Conservation (phyloP, 768 basidiomycete genomes). For the Lactifluus piperatus region DNA sequence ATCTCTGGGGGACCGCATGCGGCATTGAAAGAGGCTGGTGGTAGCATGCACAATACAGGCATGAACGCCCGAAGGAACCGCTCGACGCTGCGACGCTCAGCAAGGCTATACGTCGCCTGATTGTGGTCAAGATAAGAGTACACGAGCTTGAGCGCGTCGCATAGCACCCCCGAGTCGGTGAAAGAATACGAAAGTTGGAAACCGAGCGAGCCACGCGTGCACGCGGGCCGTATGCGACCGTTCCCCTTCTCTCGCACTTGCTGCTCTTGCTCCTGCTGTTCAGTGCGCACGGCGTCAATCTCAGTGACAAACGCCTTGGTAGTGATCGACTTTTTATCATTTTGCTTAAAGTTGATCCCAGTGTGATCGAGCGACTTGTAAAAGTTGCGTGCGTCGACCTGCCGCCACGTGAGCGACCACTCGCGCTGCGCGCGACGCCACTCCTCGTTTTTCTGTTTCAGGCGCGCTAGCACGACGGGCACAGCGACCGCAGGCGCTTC, state of each 20-base stretch:
- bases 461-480: slow-evolving; percentile 79
- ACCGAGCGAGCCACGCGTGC: slow-evolving; percentile 40
- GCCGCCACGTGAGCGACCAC: slow-evolving; percentile 95
- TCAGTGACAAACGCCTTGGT: slow-evolving; percentile 75
- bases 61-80: slow-evolving; percentile 78
- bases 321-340: slow-evolving; percentile 90
- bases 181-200: slow-evolving; percentile 77
- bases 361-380: slow-evolving; percentile 97
- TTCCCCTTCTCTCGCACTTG: background rate
- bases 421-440: slow-evolving; percentile 92
- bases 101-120: slow-evolving; percentile 58
- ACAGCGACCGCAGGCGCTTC: slow-evolving; percentile 87
- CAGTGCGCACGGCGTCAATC: slow-evolving; percentile 60
- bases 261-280: slow-evolving; percentile 24
- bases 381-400: slow-evolving; percentile 95
- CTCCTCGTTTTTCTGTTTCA: slow-evolving; percentile 94
- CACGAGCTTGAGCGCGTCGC: slow-evolving; percentile 85
- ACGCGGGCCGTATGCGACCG: slow-evolving; percentile 21
- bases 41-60: slow-evolving; percentile 69
- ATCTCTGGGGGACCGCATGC: slow-evolving; percentile 50
- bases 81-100: slow-evolving; percentile 79
- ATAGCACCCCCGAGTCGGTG: slow-evolving; percentile 68
- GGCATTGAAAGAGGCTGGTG: slow-evolving; percentile 56
- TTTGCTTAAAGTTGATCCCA: slow-evolving; percentile 87
- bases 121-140: slow-evolving; percentile 88